A percentile compares a stretch with the other conserved stretches of the same genome.
Conservation (phyloP, 768 basidiomycete species). For the Naganishia randhawae region DNA sequence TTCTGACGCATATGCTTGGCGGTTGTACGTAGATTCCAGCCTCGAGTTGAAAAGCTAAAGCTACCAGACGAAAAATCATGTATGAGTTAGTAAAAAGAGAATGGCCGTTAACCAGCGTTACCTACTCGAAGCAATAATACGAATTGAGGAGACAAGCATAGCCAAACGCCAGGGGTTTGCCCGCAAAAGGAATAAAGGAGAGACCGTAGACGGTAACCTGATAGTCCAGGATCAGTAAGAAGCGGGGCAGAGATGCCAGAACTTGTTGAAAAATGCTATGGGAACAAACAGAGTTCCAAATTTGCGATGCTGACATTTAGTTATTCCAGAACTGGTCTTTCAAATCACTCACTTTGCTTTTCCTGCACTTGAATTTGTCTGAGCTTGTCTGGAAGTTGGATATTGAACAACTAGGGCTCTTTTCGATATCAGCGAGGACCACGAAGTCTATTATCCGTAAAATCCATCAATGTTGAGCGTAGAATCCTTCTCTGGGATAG, state of each 20-base stretch:
- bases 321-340: not conserved
- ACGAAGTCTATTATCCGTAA: constrained; percentile 14
- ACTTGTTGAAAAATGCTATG: constrained; percentile 29
- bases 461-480: constrained; percentile 30
- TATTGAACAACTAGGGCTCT: constrained; percentile 42
- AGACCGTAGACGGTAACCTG: constrained; percentile 44
- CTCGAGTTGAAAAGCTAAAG: constrained; percentile 25
- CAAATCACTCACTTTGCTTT: not conserved
- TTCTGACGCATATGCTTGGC: constrained; percentile 41
- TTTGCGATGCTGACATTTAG: too few species aligned
- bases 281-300: not conserved
- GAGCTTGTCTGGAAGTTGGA: constrained; percentile 35
- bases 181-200: constrained; percentile 37
- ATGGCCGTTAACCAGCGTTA: constrained; percentile 20
- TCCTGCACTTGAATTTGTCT: not conserved
- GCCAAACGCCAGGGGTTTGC: constrained; percentile 32
- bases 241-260: constrained; percentile 31
- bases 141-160: constrained; percentile 47
- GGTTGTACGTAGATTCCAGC: constrained; percentile 26
- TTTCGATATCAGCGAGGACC: constrained; percentile 44
- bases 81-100: not conserved
- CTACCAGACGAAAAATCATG: not conserved
- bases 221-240: constrained; percentile 47
- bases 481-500: not conserved
- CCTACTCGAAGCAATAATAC: constrained; percentile 47